Percentiles rank a stretch among this genome's conserved stretches.
These are phyloP conservation scores for Xylariaceae sp. DNA, from an alignment of 2,329 filamentous ascomycete species.

Conservation along the genomic window DNA sequence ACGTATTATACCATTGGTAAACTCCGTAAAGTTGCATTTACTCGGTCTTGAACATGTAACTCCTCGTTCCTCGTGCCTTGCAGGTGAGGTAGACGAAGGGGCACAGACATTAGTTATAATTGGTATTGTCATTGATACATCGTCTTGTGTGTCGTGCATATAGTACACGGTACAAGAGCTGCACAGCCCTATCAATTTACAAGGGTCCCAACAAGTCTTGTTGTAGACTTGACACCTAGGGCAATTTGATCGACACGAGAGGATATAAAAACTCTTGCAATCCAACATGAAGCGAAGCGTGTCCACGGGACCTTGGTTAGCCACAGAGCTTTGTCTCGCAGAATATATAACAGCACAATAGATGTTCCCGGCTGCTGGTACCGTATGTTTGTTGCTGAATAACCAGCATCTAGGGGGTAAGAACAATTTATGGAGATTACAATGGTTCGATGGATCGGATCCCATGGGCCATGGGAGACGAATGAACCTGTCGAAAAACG, in stretches of 20 bases:
- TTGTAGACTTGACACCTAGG: background rate
- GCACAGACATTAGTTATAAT: background rate
- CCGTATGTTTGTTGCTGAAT: background rate
- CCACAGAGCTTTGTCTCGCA: too few relatives aligned
- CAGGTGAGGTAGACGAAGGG: background rate
- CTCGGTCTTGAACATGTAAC: background rate
- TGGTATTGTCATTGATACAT: background rate
- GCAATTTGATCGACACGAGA: background rate
- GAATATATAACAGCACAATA: too few relatives aligned
- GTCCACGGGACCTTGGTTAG: too few relatives aligned
- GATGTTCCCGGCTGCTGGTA: too few relatives aligned
- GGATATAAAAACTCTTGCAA: too few relatives aligned
- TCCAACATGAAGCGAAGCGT: background rate
- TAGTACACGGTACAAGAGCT: background rate
- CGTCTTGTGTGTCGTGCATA: background rate
- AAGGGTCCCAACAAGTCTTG: background rate
- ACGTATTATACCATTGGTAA: background rate
- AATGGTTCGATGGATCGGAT: slow-evolving; percentile 16
- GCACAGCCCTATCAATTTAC: background rate
- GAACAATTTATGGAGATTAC: slow-evolving; percentile 23
- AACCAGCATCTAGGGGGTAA: background rate
- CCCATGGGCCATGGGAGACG: slow-evolving; percentile 19
- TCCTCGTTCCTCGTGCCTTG: background rate
- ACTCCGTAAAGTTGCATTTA: background rate
- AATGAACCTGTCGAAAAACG: slow-evolving; percentile 4